A percentile compares a stretch with the other conserved stretches of the same genome.
Conservation (phyloP, 2,329 filamentous ascomycete species). For the Tolypocladium amazonense region DNA sequence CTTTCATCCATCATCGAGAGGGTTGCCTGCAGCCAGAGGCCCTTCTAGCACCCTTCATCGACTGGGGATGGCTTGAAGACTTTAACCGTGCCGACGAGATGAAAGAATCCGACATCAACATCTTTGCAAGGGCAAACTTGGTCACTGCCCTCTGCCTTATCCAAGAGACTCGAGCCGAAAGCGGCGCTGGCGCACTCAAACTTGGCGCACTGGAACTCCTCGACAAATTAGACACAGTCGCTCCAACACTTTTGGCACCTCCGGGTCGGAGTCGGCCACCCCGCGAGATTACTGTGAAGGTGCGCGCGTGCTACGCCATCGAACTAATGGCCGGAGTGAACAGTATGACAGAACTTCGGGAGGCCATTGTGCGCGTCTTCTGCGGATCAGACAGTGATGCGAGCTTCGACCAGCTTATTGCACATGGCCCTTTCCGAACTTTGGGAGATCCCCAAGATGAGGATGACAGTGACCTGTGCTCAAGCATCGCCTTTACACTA, state of each 20-base stretch:
- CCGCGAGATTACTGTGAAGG: slow-evolving; percentile 18
- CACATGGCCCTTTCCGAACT: slow-evolving; percentile 14
- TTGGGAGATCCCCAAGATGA: slow-evolving; percentile 7
- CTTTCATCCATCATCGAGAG: neutral
- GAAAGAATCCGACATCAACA: neutral
- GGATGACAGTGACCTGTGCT: neutral
- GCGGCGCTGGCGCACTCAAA: slow-evolving; percentile 7
- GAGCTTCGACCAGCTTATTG: slow-evolving; percentile 6
- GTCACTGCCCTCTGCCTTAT: slow-evolving; percentile 21
- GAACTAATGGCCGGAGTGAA: slow-evolving; percentile 10
- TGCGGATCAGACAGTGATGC: slow-evolving; percentile 8
- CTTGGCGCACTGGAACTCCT: slow-evolving; percentile 17
- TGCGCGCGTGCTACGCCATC: slow-evolving; percentile 26
- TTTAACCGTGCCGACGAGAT: neutral
- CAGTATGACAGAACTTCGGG: slow-evolving; percentile 4
- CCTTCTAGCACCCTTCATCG: slow-evolving; percentile 14
- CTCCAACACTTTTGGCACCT: slow-evolving; percentile 18
- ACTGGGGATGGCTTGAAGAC: slow-evolving; percentile 10
- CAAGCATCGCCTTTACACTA: neutral
- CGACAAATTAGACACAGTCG: slow-evolving; percentile 16
- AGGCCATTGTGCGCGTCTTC: slow-evolving; percentile 18
- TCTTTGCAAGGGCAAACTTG: slow-evolving; percentile 23
- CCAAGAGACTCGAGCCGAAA: slow-evolving; percentile 3
- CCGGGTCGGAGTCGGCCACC: slow-evolving; percentile 6
- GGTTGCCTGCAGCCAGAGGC: neutral